phyloP scores from a whole-genome alignment of 2,329 filamentous ascomycete species.

The Exophiala spinifera region DNA sequence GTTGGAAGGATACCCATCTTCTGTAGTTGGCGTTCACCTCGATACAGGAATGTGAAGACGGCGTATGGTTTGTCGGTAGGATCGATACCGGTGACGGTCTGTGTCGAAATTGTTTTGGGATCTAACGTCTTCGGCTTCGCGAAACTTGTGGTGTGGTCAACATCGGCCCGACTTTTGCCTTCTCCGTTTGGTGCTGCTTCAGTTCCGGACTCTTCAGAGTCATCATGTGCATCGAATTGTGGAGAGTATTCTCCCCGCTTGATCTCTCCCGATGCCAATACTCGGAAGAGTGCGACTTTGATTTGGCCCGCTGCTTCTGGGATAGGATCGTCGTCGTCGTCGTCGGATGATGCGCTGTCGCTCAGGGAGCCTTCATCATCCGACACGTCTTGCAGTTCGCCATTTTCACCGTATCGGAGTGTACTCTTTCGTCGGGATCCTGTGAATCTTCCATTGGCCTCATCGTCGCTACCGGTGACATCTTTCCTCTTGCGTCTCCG shows the following conservation, averaged over 20 bases:
- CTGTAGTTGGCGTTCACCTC: conserved; percentile 89
- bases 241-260: conserved; percentile 98
- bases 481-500: conserved; percentile 74
- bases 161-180: conserved; percentile 68
- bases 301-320: conserved; percentile 96
- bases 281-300: conserved; percentile 94
- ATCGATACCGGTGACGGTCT: conserved; percentile 95
- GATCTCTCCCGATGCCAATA: conserved; percentile 92
- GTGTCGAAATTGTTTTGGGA: conserved; percentile 95
- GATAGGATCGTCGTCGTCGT: conserved; percentile 80
- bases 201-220: conserved; percentile 65
- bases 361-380: conserved; percentile 67
- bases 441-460: conserved; percentile 30
- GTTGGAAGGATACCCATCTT: conserved; percentile 88
- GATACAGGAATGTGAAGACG: conserved; percentile 95
- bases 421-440: conserved; percentile 51
- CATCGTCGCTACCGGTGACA: conserved; percentile 42
- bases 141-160: conserved; percentile 97
- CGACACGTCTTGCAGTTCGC: conserved; percentile 67
- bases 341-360: conserved; percentile 62
- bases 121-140: conserved; percentile 94
- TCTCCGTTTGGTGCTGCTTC: conserved; percentile 51
- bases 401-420: conserved; percentile 76
- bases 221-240: conserved; percentile 94
- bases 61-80: conserved; percentile 95